A percentile compares a stretch with the other conserved stretches of the same genome.
These are phyloP conservation scores for Nothophoma quercina DNA, from an alignment of 2,329 filamentous ascomycete genomes.

Conservation along the genomic window DNA sequence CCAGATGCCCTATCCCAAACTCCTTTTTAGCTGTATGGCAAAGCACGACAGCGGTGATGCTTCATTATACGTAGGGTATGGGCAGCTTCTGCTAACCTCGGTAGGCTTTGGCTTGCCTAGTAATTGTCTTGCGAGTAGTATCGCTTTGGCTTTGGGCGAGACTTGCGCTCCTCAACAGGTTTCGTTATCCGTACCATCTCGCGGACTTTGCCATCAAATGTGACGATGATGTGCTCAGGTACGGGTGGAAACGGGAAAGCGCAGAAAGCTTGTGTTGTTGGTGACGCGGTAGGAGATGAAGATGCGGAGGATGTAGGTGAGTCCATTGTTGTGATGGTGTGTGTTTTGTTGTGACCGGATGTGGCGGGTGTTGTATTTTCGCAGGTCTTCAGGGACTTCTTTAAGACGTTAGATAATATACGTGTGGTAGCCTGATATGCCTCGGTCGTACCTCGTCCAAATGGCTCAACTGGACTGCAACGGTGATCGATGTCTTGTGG, in stretches of 20 bases:
- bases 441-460: conserved; percentile 9
- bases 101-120: too few relatives aligned
- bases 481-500: not conserved
- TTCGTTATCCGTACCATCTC: conserved; percentile 34
- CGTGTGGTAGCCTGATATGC: not conserved
- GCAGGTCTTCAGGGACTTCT: not conserved
- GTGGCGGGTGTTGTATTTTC: not conserved
- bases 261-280: conserved; percentile 11
- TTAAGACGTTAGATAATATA: not conserved
- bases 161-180: conserved; percentile 4
- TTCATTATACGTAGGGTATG: not conserved
- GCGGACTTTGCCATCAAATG: conserved; percentile 37
- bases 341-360: not conserved
- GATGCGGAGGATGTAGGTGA: conserved; percentile 7
- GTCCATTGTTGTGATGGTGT: conserved; percentile 3
- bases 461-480: not conserved
- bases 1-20: not conserved
- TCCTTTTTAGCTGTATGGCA: conserved; percentile 11
- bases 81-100: not conserved
- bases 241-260: conserved; percentile 23
- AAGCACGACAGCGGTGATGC: conserved; percentile 3
- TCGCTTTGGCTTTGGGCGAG: conserved; percentile 5
- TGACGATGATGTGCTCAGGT: conserved; percentile 38
- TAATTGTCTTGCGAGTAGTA: conserved; percentile 12
- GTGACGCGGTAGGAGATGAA: conserved; percentile 15